Conservation (phyloP, 495 filamentous ascomycete species). For the Penicillium maclennaniae region DNA sequence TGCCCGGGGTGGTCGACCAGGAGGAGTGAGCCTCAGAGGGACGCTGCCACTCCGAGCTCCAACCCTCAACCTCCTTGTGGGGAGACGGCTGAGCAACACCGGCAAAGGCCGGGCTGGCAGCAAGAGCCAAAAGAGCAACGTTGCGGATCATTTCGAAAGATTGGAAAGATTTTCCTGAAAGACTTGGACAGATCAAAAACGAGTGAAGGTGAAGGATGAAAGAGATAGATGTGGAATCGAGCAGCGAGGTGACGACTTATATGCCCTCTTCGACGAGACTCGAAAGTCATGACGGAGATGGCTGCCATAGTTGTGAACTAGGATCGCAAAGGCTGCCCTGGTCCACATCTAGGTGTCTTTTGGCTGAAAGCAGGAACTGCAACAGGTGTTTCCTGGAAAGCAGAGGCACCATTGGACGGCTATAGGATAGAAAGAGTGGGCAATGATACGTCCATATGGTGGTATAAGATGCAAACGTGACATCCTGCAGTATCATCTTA, state of each 20-base stretch:
- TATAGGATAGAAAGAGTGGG: slow-evolving; percentile 13
- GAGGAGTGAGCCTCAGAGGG: background rate
- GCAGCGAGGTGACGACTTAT: slow-evolving; percentile 27
- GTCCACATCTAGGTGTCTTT: slow-evolving; percentile 14
- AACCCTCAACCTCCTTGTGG: slow-evolving; percentile 1
- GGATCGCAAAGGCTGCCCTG: slow-evolving; percentile 26
- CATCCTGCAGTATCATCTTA: slow-evolving; percentile 32
- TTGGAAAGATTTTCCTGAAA: slow-evolving; percentile 17
- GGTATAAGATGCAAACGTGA: slow-evolving; percentile 30
- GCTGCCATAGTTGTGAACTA: slow-evolving; percentile 34
- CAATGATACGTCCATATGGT: slow-evolving; percentile 14
- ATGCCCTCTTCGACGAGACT: slow-evolving; percentile 19
- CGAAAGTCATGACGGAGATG: slow-evolving; percentile 15
- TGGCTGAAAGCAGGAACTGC: slow-evolving; percentile 24
- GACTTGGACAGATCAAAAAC: slow-evolving; percentile 33
- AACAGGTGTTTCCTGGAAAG: slow-evolving; percentile 19
- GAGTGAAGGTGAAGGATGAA: slow-evolving; percentile 33
- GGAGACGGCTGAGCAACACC: slow-evolving; percentile 29
- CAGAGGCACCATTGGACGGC: slow-evolving; percentile 16
- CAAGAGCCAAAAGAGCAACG: slow-evolving; percentile 40
- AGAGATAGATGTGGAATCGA: slow-evolving; percentile 4
- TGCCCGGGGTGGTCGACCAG: slow-evolving; percentile 14
- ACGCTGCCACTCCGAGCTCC: slow-evolving; percentile 8
- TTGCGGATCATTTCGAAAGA: slow-evolving; percentile 41
- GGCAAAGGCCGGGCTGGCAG: slow-evolving; percentile 38